phyloP scores from a whole-genome alignment of 1,284 basidiomycete species.

The Gomphus bonarii region DNA sequence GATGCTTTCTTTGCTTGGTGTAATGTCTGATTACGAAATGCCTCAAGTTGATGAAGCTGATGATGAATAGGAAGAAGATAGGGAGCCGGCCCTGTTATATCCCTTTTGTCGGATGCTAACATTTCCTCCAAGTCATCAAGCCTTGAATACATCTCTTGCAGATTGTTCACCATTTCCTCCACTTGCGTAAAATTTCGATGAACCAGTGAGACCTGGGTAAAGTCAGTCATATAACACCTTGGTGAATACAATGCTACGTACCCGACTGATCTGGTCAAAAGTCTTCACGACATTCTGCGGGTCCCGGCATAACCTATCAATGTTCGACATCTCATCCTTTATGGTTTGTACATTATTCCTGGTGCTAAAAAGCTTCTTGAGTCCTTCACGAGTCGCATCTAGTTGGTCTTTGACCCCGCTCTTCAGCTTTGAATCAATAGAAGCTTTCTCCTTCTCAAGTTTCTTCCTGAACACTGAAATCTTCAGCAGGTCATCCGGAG shows the following conservation, averaged over 20 bases:
- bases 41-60: constrained; percentile 80
- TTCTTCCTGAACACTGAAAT: constrained; percentile 87
- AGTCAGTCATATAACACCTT: neutral
- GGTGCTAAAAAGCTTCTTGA: constrained; percentile 78
- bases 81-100: constrained; percentile 74
- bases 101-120: constrained; percentile 62
- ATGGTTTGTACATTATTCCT: constrained; percentile 77
- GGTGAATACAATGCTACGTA: constrained; percentile 29
- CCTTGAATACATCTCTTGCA: constrained; percentile 81
- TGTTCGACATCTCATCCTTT: constrained; percentile 85
- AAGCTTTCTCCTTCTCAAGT: constrained; percentile 91
- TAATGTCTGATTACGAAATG: constrained; percentile 88
- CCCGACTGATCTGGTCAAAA: constrained; percentile 89
- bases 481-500: constrained; percentile 91
- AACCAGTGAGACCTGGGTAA: constrained; percentile 77
- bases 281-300: constrained; percentile 64
- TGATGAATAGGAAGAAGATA: constrained; percentile 89
- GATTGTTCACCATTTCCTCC: constrained; percentile 89
- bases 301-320: constrained; percentile 74
- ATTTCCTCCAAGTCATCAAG: constrained; percentile 73
- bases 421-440: constrained; percentile 89
- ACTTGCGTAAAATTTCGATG: constrained; percentile 94
- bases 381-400: constrained; percentile 82
- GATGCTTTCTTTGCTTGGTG: constrained; percentile 84
- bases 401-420: constrained; percentile 92